A percentile compares a stretch with the other conserved stretches of the same genome.
These are phyloP conservation scores for Aspergillus novoparasiticus DNA, from an alignment of 2,329 filamentous ascomycete genomes.

Conservation along the genomic window DNA sequence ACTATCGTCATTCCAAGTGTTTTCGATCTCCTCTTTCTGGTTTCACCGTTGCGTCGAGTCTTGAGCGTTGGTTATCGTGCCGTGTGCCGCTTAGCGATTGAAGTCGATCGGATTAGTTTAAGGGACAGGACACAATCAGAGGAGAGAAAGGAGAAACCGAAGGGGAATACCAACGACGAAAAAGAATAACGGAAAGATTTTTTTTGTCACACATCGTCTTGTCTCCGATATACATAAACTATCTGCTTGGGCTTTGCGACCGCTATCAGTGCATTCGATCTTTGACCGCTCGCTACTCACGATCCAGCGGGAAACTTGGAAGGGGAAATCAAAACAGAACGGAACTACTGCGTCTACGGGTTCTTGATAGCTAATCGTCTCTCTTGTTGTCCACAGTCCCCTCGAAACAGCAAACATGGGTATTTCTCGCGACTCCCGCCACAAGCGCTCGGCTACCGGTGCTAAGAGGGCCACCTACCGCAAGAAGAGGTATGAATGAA, in stretches of 20 bases:
- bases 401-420: slow-evolving; percentile 81
- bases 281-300: background rate
- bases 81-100: slow-evolving; percentile 1
- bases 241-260: background rate
- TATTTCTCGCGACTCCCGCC: slow-evolving; percentile 99
- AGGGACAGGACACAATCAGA: slow-evolving; percentile 2
- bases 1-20: slow-evolving; percentile 11
- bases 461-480: slow-evolving; percentile 95
- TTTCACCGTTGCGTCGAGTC: slow-evolving; percentile 17
- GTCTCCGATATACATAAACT: background rate
- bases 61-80: slow-evolving; percentile 4
- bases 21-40: slow-evolving; percentile 26
- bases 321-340: background rate
- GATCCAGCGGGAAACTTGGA: background rate
- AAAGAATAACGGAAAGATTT: background rate
- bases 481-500: slow-evolving; percentile 58
- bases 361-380: slow-evolving; percentile 5
- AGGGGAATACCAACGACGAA: background rate
- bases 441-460: slow-evolving; percentile 99
- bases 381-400: slow-evolving; percentile 36
- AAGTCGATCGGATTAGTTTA: slow-evolving; percentile 3
- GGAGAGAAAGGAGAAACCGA: background rate
- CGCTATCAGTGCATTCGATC: background rate
- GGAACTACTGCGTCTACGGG: background rate
- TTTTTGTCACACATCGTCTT: background rate